phyloP scores from a whole-genome alignment of 176 grass and related monocot species.

The Zea luxurians region DNA sequence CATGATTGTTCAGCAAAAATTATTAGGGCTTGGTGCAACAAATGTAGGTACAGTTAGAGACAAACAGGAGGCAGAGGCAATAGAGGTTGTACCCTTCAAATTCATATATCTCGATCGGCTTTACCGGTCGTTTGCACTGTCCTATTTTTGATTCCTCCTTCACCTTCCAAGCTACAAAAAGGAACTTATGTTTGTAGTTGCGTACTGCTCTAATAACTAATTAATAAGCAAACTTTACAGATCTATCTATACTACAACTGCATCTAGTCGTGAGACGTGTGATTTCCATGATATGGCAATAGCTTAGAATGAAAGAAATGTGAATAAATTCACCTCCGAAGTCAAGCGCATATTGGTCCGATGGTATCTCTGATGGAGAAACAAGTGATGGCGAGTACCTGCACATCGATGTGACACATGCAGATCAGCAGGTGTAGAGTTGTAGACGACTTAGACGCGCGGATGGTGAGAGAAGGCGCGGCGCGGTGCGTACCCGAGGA shows the following conservation, averaged over 20 bases:
- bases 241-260: too few relatives aligned
- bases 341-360: constrained; percentile 66
- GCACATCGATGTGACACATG: neutral
- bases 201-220: neutral
- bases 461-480: neutral
- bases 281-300: too few relatives aligned
- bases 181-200: neutral
- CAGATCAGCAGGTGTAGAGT: neutral
- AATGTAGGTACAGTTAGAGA: too few relatives aligned
- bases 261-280: too few relatives aligned
- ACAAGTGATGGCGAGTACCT: constrained; percentile 82
- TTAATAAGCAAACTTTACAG: neutral
- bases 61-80: neutral
- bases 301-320: neutral
- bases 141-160: constrained; percentile 81
- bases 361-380: constrained; percentile 53
- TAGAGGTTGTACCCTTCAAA: constrained; percentile 68
- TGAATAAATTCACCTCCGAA: constrained; percentile 56
- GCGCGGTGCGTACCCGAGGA: constrained; percentile 48
- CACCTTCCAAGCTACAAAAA: constrained; percentile 61
- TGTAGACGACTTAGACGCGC: neutral
- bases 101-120: constrained; percentile 93
- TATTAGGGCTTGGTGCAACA: too few relatives aligned
- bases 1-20: neutral
- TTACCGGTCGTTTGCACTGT: constrained; percentile 69